Evolutionary conservation across 352 stramenopile genomes (phyloP).

Genomic region (Hyaloperonospora brassicae): DNA sequence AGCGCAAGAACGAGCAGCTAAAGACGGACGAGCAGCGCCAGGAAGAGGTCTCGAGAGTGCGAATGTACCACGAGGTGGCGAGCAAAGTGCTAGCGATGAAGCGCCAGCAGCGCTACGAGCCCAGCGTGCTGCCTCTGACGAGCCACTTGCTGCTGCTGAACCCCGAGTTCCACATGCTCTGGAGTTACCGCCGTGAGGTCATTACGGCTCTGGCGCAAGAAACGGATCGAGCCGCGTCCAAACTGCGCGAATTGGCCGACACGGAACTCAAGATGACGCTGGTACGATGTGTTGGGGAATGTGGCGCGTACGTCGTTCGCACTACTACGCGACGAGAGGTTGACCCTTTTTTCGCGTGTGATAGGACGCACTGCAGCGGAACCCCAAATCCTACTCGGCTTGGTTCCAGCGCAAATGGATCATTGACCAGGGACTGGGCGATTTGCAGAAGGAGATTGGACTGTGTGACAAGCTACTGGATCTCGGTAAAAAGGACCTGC

Average conservation of each 20-base stretch:
- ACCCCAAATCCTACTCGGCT: slow-evolving; percentile 95
- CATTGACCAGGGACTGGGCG: slow-evolving; percentile 55
- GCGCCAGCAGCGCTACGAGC: slow-evolving; percentile 39
- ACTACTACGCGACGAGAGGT: neutral
- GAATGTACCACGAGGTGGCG: slow-evolving; percentile 72
- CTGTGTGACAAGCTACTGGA: slow-evolving; percentile 69
- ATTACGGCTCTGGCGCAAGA: slow-evolving; percentile 47
- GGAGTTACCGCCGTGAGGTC: slow-evolving; percentile 93
- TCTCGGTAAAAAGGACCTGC: slow-evolving; percentile 48
- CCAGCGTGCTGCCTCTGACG: slow-evolving; percentile 68
- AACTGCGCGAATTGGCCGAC: slow-evolving; percentile 55
- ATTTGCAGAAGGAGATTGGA: slow-evolving; percentile 65
- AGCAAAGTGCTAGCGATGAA: slow-evolving; percentile 63
- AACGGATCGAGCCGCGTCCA: slow-evolving; percentile 13
- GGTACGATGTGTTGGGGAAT: slow-evolving; percentile 5
- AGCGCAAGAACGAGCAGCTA: slow-evolving; percentile 60
- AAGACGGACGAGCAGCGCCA: slow-evolving; percentile 57
- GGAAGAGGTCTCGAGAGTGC: slow-evolving; percentile 55
- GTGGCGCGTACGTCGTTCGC: neutral
- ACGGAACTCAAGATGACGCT: slow-evolving; percentile 85
- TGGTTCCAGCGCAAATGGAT: slow-evolving; percentile 88
- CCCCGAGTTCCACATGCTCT: slow-evolving; percentile 95
- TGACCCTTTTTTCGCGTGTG: slow-evolving; percentile 6
- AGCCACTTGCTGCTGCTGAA: slow-evolving; percentile 93
- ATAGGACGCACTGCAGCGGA: slow-evolving; percentile 88